phyloP scores from a whole-genome alignment of 225 moss, liverwort and hornwort genomes.

The Takakia lepidozioides region DNA sequence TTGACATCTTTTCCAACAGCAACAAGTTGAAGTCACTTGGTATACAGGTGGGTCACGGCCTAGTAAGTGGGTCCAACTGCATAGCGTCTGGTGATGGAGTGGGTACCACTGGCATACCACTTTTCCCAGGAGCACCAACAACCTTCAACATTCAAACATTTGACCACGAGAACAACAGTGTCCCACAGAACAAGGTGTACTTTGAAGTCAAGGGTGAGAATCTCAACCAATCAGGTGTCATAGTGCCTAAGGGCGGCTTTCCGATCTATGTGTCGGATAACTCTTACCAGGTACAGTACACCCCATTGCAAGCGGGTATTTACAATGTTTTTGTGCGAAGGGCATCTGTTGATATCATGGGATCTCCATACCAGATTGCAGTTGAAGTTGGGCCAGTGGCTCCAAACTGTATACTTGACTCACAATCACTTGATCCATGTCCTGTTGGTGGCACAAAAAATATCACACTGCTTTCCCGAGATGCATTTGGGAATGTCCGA shows the following conservation, averaged over 20 bases:
- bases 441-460: conserved; percentile 16
- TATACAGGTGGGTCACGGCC: conserved; percentile 14
- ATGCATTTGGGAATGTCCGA: conserved; percentile 30
- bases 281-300: conserved; percentile 22
- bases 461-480: conserved; percentile 34
- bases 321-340: conserved; percentile 19
- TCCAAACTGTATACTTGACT: conserved; percentile 25
- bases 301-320: conserved; percentile 22
- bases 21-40: conserved; percentile 5
- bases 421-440: conserved; percentile 28
- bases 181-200: conserved; percentile 12
- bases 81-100: conserved; percentile 43
- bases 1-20: conserved; percentile 20
- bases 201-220: conserved; percentile 42
- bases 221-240: conserved; percentile 22
- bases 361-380: conserved; percentile 30
- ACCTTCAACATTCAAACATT: conserved; percentile 32
- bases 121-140: conserved; percentile 24
- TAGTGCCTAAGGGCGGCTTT: conserved; percentile 19
- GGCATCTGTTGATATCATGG: conserved; percentile 14
- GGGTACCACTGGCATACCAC: conserved; percentile 27
- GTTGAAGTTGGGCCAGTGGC: conserved; percentile 30
- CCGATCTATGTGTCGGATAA: conserved; percentile 24
- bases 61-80: conserved; percentile 19
- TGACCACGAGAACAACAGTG: conserved; percentile 25